Evolutionary conservation across 768 basidiomycete genomes (phyloP).

Genomic region (Lactarius trivialis): DNA sequence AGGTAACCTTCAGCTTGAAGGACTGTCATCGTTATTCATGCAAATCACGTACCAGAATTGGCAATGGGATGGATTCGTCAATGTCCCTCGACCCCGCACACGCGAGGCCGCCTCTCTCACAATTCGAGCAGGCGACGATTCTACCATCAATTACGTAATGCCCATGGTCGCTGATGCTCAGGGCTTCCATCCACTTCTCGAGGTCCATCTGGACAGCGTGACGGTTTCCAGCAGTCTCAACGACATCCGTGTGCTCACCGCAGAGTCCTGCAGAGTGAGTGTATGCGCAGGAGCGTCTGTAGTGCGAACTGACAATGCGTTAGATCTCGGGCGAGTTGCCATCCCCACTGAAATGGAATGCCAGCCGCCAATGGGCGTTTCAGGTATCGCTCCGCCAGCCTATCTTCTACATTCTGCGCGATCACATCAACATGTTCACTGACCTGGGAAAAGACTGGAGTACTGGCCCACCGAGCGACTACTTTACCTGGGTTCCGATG

Average conservation of each 20-base stretch:
- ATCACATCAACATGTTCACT: slow-evolving; percentile 90
- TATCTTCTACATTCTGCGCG: slow-evolving; percentile 71
- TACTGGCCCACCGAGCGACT: slow-evolving; percentile 74
- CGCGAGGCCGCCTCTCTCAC: slow-evolving; percentile 70
- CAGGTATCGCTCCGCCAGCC: slow-evolving; percentile 67
- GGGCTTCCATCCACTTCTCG: slow-evolving; percentile 76
- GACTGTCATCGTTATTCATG: neutral
- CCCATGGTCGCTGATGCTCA: slow-evolving; percentile 67
- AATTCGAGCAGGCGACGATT: slow-evolving; percentile 68
- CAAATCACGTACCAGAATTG: slow-evolving; percentile 55
- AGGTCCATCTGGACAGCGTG: slow-evolving; percentile 78
- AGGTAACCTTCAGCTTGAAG: slow-evolving; percentile 39
- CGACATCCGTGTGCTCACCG: slow-evolving; percentile 68
- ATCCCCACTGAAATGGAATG: slow-evolving; percentile 78
- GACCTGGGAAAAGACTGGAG: slow-evolving; percentile 93
- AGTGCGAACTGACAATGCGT: neutral
- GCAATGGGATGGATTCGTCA: slow-evolving; percentile 73
- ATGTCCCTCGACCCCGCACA: slow-evolving; percentile 44
- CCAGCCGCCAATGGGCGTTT: slow-evolving; percentile 70
- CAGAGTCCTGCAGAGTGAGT: slow-evolving; percentile 73
- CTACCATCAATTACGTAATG: slow-evolving; percentile 78
- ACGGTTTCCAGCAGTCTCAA: slow-evolving; percentile 80
- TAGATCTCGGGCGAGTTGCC: slow-evolving; percentile 72
- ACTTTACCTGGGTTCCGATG: slow-evolving; percentile 78
- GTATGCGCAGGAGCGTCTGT: neutral